phyloP scores from a whole-genome alignment of 768 basidiomycete genomes.

The Auricularia cornea region DNA sequence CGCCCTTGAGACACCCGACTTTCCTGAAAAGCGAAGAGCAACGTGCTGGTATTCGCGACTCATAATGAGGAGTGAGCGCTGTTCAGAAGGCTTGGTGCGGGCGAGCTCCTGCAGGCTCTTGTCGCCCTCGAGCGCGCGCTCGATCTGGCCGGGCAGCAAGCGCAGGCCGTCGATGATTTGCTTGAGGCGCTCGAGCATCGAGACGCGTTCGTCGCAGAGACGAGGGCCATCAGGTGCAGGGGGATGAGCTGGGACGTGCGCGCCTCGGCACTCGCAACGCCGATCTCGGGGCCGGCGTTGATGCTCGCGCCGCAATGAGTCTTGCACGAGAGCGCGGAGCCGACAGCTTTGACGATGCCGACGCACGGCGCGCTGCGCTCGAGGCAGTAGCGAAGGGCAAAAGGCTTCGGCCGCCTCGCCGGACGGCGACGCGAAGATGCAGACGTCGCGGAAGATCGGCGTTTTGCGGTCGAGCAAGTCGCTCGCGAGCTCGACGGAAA shows the following conservation, averaged over 20 bases:
- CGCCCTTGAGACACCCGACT: conserved; percentile 96
- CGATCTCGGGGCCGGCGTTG: conserved; percentile 97
- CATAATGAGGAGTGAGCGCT: conserved; percentile 90
- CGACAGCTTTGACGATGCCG: conserved; percentile 98
- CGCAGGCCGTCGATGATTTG: conserved; percentile 92
- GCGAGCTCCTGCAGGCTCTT: conserved; percentile 71
- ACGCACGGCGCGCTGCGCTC: conserved; percentile 95
- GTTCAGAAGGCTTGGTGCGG: conserved; percentile 60
- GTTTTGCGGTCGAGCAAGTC: conserved; percentile 99
- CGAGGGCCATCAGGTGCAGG: conserved; percentile 95
- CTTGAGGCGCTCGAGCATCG: conserved; percentile 80
- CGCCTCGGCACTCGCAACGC: conserved; percentile 98
- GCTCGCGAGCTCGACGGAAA: conserved; percentile 91
- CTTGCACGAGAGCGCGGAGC: conserved; percentile 94
- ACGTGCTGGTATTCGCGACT: conserved; percentile 93
- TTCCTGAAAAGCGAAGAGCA: conserved; percentile 22
- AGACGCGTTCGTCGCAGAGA: conserved; percentile 96
- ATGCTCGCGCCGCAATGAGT: conserved; percentile 99
- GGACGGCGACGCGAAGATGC: conserved; percentile 92
- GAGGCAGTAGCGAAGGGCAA: conserved; percentile 91
- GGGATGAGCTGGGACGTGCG: conserved; percentile 99
- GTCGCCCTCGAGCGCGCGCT: conserved; percentile 77
- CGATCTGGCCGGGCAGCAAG: conserved; percentile 83
- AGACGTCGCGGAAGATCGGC: conserved; percentile 98
- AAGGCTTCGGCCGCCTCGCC: conserved; percentile 99